Base-by-base conservation (phyloP, 495 filamentous ascomycete genomes). In the Filosporella fistucella region DNA sequence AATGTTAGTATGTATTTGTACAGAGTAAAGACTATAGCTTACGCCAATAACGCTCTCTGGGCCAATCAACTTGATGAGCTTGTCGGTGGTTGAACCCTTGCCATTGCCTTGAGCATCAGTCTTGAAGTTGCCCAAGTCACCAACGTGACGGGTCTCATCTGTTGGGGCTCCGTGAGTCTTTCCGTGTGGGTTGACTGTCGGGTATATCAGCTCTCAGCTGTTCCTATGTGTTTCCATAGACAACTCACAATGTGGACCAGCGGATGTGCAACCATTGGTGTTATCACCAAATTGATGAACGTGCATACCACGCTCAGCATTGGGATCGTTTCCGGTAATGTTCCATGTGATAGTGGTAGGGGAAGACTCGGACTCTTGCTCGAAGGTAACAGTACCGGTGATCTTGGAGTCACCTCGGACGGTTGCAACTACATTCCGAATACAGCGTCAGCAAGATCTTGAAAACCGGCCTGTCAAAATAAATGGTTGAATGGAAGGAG, bases 281-380 rank as follows among this genome's bases (percentile, higher is more conserved):
- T 96, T 97, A 81, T 96, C 93, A 68, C 94, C 93, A 63, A 95
- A 98, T 72, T 93, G 86, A 76, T 97, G 93, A 63, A 97, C 84
- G 77, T 97, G 94, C 77, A 96, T 85, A 69, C 85, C 93, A 74
- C 94, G 89, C 83, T 91, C 80, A 61, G 93, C 91, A 60, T 94
- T 96, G 71, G 91, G 63, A 63, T 96, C 91, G 71, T 95, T 71
- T 76, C 91, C 90, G 55, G 78, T 79, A 72, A 97, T 91, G 71
- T 97, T 80, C 81, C 86, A 97, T 57, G 84, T 77, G 71, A 97
- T 76, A 67, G 78, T 95, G 61, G 93, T 97, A 47, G 82, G 78
- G 59, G 76, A 63, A 61, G 68, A 77, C 77, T 95, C 93, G 69
- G 73, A 77, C 48, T 76, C 74, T 76, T 97, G 93, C 75, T 94